A percentile compares a stretch with the other conserved stretches of the same genome.
Evolutionary conservation across 371 early-diverging fungal genomes (phyloP).

Genomic region (Mortierella sp.): DNA sequence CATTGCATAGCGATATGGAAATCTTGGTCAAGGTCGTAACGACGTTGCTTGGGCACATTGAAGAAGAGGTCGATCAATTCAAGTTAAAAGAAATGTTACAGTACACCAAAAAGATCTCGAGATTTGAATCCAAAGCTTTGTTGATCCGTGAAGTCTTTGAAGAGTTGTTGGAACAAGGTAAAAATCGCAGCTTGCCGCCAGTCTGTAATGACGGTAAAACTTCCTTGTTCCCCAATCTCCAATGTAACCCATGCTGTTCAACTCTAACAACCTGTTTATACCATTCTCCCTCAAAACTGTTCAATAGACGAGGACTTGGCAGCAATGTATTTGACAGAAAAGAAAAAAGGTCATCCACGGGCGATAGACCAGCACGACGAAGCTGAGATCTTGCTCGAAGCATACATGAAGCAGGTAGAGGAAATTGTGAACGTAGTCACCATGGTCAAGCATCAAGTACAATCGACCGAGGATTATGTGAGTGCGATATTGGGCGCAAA

Average conservation of each 20-base stretch:
- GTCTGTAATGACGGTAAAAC: not conserved
- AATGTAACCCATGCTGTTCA: too few relatives aligned
- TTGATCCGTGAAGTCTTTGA: conserved; percentile 83
- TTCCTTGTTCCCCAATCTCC: too few relatives aligned
- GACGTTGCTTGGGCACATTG: conserved; percentile 76
- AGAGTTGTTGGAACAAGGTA: conserved; percentile 86
- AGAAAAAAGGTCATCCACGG: conserved; percentile 70
- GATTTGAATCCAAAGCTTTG: conserved; percentile 80
- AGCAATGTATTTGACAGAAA: conserved; percentile 89
- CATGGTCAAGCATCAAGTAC: conserved; percentile 79
- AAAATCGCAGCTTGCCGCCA: too few relatives aligned
- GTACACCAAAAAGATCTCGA: conserved; percentile 79
- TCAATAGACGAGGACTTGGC: conserved; percentile 87
- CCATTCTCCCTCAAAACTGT: not conserved
- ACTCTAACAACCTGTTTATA: conserved; percentile 1
- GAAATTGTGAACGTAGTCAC: conserved; percentile 82
- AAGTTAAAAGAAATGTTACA: conserved; percentile 82
- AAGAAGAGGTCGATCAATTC: conserved; percentile 80
- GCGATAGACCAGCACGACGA: conserved; percentile 82
- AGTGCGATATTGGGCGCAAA: conserved; percentile 87
- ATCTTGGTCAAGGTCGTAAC: conserved; percentile 73
- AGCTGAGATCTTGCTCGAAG: conserved; percentile 88
- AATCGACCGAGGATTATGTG: conserved; percentile 88
- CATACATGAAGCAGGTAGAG: conserved; percentile 88
- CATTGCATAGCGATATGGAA: conserved; percentile 82